Base-by-base conservation (phyloP, 495 filamentous ascomycete species). In the Aspergillus coremiiformis region DNA sequence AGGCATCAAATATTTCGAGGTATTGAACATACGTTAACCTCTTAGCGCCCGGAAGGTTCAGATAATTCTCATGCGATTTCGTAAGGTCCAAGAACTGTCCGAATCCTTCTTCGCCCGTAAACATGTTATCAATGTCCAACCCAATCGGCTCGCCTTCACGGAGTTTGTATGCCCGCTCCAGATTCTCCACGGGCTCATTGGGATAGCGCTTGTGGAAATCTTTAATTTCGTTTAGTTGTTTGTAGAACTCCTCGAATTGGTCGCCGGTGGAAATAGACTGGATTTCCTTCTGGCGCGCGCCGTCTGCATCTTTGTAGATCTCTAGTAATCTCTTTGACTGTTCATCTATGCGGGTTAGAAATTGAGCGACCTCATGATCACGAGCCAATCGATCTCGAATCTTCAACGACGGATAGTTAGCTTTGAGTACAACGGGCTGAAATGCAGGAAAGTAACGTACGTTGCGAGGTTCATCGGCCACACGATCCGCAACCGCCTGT, bases 121-220 rank as follows among this genome's bases (percentile, higher is more conserved):
- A 98, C 84, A 96, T 86, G 47, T 78, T 82, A 57, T 96, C 90
- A 49, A 96, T 82, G 41, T 91, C 81, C 55, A 76, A 78, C 1
- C 73, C 72, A 15, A 74, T 63, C 20, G 66, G 59, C 30, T 90
- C 88, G 30, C 85, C 83, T 39, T 85, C 81, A 1, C 77, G 81
- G 35, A 84, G 84, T 69, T 89, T 86, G 69, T 98, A 97, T 52
- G 90, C 89, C 51, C 83, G 78, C 71, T 98, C 93, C 11, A 96
- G 81, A 62, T 97, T 96, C 66, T 97, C 94, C 23, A 94, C 87
- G 2, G 86, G 91, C 62, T 95, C 89, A 66, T 94, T 95, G 0
- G 91, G 94, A 56, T 98, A 96, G 54, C 84, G 83, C 45, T 85
- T 80, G 69, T 96, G 90, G 60, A 91, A 94, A 42, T 86, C 82